These are phyloP conservation scores for Scytalidium lignicola DNA, from an alignment of 2,329 filamentous ascomycete species.

Conservation along the genomic window DNA sequence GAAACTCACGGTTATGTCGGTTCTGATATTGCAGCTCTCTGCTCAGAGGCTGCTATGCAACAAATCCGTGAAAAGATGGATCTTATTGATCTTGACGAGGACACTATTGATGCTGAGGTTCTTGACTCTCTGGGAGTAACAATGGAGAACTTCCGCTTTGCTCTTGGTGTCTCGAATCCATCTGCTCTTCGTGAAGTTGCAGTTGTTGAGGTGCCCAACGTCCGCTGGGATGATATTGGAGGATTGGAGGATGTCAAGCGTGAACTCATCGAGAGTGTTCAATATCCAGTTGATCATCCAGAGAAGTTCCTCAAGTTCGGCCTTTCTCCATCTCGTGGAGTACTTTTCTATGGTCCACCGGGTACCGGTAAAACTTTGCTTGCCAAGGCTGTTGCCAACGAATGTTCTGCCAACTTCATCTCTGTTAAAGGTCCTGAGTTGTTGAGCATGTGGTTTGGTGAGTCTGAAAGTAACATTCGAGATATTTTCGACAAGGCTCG, in stretches of 20 bases:
- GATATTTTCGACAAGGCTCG: constrained; percentile 99
- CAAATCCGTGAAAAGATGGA: constrained; percentile 99
- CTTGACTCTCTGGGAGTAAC: constrained; percentile 97
- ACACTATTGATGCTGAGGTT: constrained; percentile 98
- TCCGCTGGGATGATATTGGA: constrained; percentile 99
- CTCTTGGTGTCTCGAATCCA: constrained; percentile 95
- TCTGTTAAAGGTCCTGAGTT: constrained; percentile 98
- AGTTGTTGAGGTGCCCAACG: constrained; percentile 98
- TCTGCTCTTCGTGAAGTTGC: constrained; percentile 97
- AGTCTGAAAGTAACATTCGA: constrained; percentile 99
- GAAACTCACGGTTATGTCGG: constrained; percentile 99
- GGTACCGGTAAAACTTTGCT: constrained; percentile 99
- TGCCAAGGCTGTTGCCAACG: constrained; percentile 98
- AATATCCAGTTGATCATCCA: constrained; percentile 98
- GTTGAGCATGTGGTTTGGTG: constrained; percentile 99
- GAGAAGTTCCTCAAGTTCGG: constrained; percentile 99
- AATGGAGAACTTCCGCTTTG: constrained; percentile 99
- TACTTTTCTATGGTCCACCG: constrained; percentile 96
- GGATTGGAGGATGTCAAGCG: constrained; percentile 98
- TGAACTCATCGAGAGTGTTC: constrained; percentile 97
- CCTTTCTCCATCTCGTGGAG: constrained; percentile 94
- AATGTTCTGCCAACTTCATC: constrained; percentile 99
- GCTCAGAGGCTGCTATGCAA: constrained; percentile 99
- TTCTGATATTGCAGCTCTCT: constrained; percentile 96
- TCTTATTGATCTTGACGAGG: constrained; percentile 96